Evolutionary conservation across 176 grass and related monocot genomes (phyloP).

Genomic region (Alopecurus myosuroides): DNA sequence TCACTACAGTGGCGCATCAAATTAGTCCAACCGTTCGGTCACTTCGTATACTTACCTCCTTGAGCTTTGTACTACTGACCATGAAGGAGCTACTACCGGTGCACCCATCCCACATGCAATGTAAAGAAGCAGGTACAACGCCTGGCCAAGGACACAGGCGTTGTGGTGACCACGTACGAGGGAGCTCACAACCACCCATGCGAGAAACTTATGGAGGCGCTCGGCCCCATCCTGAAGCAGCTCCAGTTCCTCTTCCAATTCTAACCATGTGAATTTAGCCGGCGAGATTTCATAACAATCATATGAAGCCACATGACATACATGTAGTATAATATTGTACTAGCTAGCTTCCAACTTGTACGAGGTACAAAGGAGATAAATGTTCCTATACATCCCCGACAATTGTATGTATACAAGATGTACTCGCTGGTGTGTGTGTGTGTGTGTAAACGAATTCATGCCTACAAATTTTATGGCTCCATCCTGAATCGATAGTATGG

Average conservation of each 20-base stretch:
- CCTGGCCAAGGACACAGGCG: constrained; percentile 73
- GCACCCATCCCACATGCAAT: constrained; percentile 84
- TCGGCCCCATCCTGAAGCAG: constrained; percentile 72
- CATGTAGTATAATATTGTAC: neutral
- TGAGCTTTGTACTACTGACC: neutral
- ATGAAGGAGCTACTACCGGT: constrained; percentile 87
- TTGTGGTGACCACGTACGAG: constrained; percentile 90
- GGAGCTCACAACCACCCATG: constrained; percentile 91
- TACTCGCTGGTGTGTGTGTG: neutral
- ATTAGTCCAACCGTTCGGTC: neutral
- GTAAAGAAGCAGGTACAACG: constrained; percentile 96
- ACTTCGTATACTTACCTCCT: neutral
- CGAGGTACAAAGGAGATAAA: constrained; percentile 28
- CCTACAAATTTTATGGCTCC: neutral
- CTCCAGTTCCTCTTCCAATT: constrained; percentile 78
- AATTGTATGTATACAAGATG: neutral
- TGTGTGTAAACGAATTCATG: neutral
- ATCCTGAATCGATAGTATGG: too few relatives aligned
- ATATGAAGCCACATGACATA: neutral
- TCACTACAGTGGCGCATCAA: neutral
- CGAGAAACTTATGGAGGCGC: constrained; percentile 85
- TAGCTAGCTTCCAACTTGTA: neutral
- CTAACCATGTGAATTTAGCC: neutral
- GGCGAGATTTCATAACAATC: neutral
- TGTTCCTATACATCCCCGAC: constrained; percentile 17